Base-by-base conservation (phyloP, 192 early-diverging fungal genomes). In the Podila clonocystis region DNA sequence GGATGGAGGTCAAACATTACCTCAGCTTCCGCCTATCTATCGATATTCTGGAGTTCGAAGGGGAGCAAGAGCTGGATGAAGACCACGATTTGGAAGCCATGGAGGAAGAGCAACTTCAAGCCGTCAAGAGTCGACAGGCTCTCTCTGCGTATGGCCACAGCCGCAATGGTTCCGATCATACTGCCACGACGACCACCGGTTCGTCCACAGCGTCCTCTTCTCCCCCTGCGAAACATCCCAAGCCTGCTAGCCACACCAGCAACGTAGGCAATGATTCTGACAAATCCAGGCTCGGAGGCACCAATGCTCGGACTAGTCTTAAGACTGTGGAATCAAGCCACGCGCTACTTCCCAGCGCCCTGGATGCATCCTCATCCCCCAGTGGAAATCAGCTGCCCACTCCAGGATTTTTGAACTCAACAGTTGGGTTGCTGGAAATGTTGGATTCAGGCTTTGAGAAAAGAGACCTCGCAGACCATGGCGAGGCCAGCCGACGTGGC, bases 1-100 rank as follows among this genome's bases (percentile, higher is more conserved):
- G 70, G 12, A 79, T 79, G 29, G 76, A 79, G 20, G 70, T 72
- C 15, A 79, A 72, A 30, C 76, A 79, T 24, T 79, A 79, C 36
- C 61, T 79, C 20, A 79, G 52, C 58, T 36, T 79, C 33, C 69
- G 76, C 2, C 50, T 79, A 1, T 79, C 76, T 4, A 67, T 79
- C 34, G 70, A 79, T 28, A 49, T 79, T 59, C 50, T 79, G 31
- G 76, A 79, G 48, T 72, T 62, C 26, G 76, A 79, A 50, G 70
- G 70, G 4, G 70, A 79, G 33, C 24, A 66, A 12, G 68, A 77
- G 9, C 50, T 63, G 22, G 76, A 72, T 29, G 63, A 72, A 12
- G 70, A 68, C 45, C 28, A 63, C 41, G 76, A 79, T 50, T 38
- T 55, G 24, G 52, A 55, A 26, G 52, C 76, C 12, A 59, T 72